phyloP scores from a whole-genome alignment of 1,284 basidiomycete species.

The Salmacisia buchloeana region DNA sequence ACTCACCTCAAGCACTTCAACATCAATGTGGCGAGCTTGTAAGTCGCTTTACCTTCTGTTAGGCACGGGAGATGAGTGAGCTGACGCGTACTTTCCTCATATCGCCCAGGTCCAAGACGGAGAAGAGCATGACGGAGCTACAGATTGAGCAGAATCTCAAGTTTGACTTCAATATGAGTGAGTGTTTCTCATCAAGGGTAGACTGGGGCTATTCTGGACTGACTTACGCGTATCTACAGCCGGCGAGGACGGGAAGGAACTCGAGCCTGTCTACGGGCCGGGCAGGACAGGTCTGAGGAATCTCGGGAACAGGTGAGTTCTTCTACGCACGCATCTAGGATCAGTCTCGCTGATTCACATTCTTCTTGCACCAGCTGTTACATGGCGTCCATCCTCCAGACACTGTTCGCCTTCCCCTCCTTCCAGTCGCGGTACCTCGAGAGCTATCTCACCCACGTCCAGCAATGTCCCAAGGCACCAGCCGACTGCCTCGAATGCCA shows the following conservation, averaged over 20 bases:
- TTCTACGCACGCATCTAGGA: not conserved
- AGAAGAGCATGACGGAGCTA: slow-evolving; percentile 94
- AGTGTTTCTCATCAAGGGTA: not conserved
- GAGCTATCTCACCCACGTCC: slow-evolving; percentile 48
- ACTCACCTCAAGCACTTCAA: slow-evolving; percentile 14
- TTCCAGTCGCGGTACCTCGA: slow-evolving; percentile 72
- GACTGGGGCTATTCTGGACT: not conserved
- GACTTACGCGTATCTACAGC: slow-evolving; percentile 33
- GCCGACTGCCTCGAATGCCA: slow-evolving; percentile 89
- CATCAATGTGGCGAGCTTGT: slow-evolving; percentile 3
- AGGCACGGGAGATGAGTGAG: too few relatives aligned
- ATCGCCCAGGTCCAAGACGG: slow-evolving; percentile 67
- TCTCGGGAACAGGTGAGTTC: slow-evolving; percentile 75
- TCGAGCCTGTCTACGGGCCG: slow-evolving; percentile 81
- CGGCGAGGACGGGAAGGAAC: slow-evolving; percentile 77
- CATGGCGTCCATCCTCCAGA: slow-evolving; percentile 89
- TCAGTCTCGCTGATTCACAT: not conserved
- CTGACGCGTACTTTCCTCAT: not conserved
- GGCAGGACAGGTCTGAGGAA: slow-evolving; percentile 85
- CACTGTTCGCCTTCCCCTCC: slow-evolving; percentile 70
- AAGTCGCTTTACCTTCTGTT: not conserved
- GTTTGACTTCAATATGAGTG: slow-evolving; percentile 84
- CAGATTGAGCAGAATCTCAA: slow-evolving; percentile 95
- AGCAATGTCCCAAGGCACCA: slow-evolving; percentile 57
- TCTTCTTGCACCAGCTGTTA: slow-evolving; percentile 68